These are phyloP conservation scores for Monascus purpureus DNA, from an alignment of 495 filamentous ascomycete species.

Conservation along the genomic window DNA sequence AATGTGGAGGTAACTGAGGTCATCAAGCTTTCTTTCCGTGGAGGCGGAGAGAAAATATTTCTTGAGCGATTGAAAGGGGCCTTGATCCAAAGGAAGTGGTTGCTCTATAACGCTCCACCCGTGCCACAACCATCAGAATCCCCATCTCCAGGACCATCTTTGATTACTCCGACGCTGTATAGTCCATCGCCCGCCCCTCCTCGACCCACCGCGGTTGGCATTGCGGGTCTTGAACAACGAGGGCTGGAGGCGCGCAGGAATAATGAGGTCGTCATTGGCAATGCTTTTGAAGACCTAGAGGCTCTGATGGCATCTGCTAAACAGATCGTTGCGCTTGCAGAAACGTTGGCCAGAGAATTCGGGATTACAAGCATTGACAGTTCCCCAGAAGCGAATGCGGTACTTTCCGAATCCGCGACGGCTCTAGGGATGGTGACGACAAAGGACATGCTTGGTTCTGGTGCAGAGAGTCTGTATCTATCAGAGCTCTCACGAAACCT, in stretches of 20 bases:
- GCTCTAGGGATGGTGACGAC: conserved; percentile 83
- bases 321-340: conserved; percentile 84
- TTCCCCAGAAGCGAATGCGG: conserved; percentile 50
- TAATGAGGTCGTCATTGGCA: conserved; percentile 85
- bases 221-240: conserved; percentile 80
- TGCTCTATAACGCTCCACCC: conserved; percentile 83
- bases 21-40: conserved; percentile 84
- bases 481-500: conserved; percentile 77
- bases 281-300: conserved; percentile 91
- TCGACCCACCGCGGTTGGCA: conserved; percentile 60
- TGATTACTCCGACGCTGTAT: conserved; percentile 7
- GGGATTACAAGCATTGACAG: conserved; percentile 40
- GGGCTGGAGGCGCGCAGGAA: conserved; percentile 72
- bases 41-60: conserved; percentile 80
- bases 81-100: conserved; percentile 90
- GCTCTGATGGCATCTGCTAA: conserved; percentile 95
- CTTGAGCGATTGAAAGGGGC: conserved; percentile 75
- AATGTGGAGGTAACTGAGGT: conserved; percentile 51
- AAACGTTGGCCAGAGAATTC: conserved; percentile 64
- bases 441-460: conserved; percentile 68
- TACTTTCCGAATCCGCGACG: conserved; percentile 70
- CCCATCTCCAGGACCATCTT: conserved; percentile 8
- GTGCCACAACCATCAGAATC: conserved; percentile 50
- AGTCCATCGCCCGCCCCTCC: conserved; percentile 13
- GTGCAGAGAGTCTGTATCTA: conserved; percentile 46